A percentile compares a stretch with the other conserved stretches of the same genome.
Conservation (phyloP, 768 basidiomycete species). For the Russula dissimulans region DNA sequence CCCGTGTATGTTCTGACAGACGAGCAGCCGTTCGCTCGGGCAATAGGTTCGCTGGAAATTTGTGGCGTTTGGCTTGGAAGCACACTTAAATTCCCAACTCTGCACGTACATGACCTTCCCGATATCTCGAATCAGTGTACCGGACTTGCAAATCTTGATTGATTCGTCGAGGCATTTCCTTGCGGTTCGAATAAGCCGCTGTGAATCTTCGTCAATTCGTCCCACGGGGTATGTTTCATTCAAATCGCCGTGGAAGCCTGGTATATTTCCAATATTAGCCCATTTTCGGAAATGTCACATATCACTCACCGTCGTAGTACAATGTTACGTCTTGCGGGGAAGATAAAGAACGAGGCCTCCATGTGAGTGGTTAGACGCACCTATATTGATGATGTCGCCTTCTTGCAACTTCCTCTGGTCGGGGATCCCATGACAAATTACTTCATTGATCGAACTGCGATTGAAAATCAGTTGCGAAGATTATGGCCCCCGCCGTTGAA, state of each 20-base stretch:
- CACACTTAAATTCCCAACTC: slow-evolving; percentile 11
- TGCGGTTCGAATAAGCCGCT: slow-evolving; percentile 72
- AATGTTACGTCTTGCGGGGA: slow-evolving; percentile 57
- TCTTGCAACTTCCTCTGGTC: slow-evolving; percentile 76
- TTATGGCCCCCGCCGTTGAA: not conserved
- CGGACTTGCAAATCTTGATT: slow-evolving; percentile 91
- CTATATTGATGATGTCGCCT: slow-evolving; percentile 95
- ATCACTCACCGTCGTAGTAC: slow-evolving; percentile 60
- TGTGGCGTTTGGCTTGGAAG: not conserved
- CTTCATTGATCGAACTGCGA: slow-evolving; percentile 81
- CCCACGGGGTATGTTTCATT: slow-evolving; percentile 93
- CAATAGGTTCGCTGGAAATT: slow-evolving; percentile 64
- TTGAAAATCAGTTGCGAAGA: not conserved
- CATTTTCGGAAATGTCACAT: not conserved
- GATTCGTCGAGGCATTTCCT: slow-evolving; percentile 80
- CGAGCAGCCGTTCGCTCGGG: slow-evolving; percentile 75
- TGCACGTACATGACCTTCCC: slow-evolving; percentile 72
- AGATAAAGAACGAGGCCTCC: slow-evolving; percentile 8
- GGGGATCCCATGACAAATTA: slow-evolving; percentile 95
- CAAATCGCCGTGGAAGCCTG: slow-evolving; percentile 87
- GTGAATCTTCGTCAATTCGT: slow-evolving; percentile 71
- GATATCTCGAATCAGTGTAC: slow-evolving; percentile 78
- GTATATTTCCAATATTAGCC: not conserved
- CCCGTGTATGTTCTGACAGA: slow-evolving; percentile 89
- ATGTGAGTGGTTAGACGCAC: slow-evolving; percentile 31